phyloP scores from a whole-genome alignment of 192 early-diverging fungal genomes.

The Irineochytrium annulatum region DNA sequence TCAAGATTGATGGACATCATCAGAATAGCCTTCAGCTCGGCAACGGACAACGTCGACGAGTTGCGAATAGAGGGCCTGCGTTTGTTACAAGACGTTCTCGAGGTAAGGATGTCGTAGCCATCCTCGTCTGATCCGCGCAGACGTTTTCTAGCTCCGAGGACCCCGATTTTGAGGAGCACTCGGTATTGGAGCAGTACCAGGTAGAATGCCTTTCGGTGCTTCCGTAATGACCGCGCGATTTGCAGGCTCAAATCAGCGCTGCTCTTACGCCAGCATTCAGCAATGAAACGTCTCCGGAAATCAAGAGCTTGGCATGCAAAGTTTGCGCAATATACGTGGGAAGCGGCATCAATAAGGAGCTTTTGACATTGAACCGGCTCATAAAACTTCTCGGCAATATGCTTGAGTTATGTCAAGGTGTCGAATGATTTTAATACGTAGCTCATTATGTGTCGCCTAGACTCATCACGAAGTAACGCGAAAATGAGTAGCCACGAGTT shows the following conservation, averaged over 20 bases:
- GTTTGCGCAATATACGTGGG: slow-evolving; percentile 81
- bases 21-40: slow-evolving; percentile 83
- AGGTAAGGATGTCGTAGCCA: slow-evolving; percentile 24
- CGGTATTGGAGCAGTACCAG: slow-evolving; percentile 86
- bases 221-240: background rate
- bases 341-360: slow-evolving; percentile 81
- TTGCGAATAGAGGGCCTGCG: slow-evolving; percentile 75
- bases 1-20: slow-evolving; percentile 80
- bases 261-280: slow-evolving; percentile 85
- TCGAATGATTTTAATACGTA: slow-evolving; percentile 16
- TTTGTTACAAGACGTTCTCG: slow-evolving; percentile 74
- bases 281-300: slow-evolving; percentile 68
- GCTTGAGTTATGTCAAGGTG: slow-evolving; percentile 67
- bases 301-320: slow-evolving; percentile 69
- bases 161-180: slow-evolving; percentile 80
- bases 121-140: background rate
- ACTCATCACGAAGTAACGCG: slow-evolving; percentile 41
- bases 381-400: slow-evolving; percentile 66
- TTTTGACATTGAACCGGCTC: slow-evolving; percentile 65
- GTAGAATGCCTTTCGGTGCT: slow-evolving; percentile 8
- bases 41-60: slow-evolving; percentile 69
- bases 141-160: slow-evolving; percentile 73
- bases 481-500: slow-evolving; percentile 71
- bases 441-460: background rate
- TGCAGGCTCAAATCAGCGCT: slow-evolving; percentile 78